Evolutionary conservation across 176 grass and related monocot genomes (phyloP).

Genomic region (Eragrostis nindensis): DNA sequence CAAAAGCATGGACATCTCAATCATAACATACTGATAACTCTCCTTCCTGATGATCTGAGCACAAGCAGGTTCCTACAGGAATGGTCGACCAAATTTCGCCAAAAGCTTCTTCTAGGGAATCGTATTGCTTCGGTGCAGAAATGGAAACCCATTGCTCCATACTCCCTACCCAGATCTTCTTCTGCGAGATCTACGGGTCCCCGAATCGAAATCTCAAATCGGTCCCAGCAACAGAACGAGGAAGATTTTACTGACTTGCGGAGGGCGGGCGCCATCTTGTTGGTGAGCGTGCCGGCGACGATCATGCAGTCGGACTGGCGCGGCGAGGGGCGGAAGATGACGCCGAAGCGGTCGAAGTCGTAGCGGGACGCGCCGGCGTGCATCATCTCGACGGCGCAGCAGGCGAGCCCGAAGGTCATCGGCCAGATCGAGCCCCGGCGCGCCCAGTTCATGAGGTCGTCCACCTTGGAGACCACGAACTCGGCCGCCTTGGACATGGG

Average conservation of each 20-base stretch:
- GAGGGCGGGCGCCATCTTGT: slow-evolving; percentile 96
- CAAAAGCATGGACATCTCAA: not conserved
- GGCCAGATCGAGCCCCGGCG: slow-evolving; percentile 86
- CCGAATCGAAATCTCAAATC: slow-evolving; percentile 36
- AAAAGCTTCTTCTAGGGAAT: not conserved
- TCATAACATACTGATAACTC: not conserved
- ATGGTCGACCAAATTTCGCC: not conserved
- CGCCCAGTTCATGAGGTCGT: slow-evolving; percentile 95
- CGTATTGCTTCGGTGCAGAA: not conserved
- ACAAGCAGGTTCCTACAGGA: not conserved
- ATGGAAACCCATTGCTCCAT: not conserved
- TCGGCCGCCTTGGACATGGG: slow-evolving; percentile 80
- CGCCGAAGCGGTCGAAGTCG: slow-evolving; percentile 95
- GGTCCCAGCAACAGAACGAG: not conserved
- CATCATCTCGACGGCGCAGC: slow-evolving; percentile 99
- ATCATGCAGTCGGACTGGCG: slow-evolving; percentile 98
- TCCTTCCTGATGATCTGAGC: not conserved
- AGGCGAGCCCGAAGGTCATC: slow-evolving; percentile 93
- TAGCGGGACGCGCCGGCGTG: slow-evolving; percentile 83
- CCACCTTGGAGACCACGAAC: slow-evolving; percentile 95
- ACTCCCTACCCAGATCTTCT: slow-evolving; percentile 7
- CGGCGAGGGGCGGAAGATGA: slow-evolving; percentile 91
- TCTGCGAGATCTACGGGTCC: slow-evolving; percentile 29
- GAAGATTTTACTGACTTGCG: slow-evolving; percentile 63
- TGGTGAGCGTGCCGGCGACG: slow-evolving; percentile 89